Evolutionary conservation across 495 filamentous ascomycete species (phyloP).

Genomic region (Mycothermus thermophilus): DNA sequence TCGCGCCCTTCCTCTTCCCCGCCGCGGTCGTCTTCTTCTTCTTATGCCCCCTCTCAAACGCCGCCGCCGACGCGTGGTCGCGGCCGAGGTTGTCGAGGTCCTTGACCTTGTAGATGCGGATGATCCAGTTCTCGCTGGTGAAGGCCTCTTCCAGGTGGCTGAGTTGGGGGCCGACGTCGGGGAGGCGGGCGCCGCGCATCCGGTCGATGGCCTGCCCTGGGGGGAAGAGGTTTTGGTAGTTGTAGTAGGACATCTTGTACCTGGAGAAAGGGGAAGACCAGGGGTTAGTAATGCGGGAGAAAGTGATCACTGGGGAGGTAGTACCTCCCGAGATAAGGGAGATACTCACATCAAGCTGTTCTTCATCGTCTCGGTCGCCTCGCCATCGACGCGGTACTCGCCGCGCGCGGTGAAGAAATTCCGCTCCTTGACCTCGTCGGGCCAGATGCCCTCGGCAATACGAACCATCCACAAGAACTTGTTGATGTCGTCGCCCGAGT

Average conservation of each 20-base stretch:
- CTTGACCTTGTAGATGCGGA: constrained; percentile 99
- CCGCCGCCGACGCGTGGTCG: constrained; percentile 68
- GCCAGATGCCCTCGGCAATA: constrained; percentile 99
- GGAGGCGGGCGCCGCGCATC: constrained; percentile 70
- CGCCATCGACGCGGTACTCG: constrained; percentile 88
- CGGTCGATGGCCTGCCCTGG: constrained; percentile 83
- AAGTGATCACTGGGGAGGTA: background rate
- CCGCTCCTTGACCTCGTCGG: constrained; percentile 93
- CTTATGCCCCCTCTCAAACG: constrained; percentile 88
- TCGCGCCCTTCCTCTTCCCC: constrained; percentile 70
- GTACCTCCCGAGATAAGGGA: background rate
- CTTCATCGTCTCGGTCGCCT: constrained; percentile 95
- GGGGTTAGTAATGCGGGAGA: too few relatives aligned
- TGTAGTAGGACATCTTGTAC: constrained; percentile 99
- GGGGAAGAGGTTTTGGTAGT: constrained; percentile 86
- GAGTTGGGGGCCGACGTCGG: constrained; percentile 72
- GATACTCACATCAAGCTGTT: constrained; percentile 88
- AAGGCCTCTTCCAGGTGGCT: constrained; percentile 91
- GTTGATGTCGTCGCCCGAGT: constrained; percentile 99
- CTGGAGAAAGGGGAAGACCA: too few relatives aligned
- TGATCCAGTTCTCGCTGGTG: constrained; percentile 99
- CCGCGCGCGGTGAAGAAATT: constrained; percentile 91
- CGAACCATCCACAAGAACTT: constrained; percentile 99
- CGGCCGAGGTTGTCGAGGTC: constrained; percentile 91
- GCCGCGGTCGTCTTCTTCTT: constrained; percentile 73